These are phyloP conservation scores for Curvularia hawaiiensis DNA, from an alignment of 2,329 filamentous ascomycete genomes.

Conservation along the genomic window DNA sequence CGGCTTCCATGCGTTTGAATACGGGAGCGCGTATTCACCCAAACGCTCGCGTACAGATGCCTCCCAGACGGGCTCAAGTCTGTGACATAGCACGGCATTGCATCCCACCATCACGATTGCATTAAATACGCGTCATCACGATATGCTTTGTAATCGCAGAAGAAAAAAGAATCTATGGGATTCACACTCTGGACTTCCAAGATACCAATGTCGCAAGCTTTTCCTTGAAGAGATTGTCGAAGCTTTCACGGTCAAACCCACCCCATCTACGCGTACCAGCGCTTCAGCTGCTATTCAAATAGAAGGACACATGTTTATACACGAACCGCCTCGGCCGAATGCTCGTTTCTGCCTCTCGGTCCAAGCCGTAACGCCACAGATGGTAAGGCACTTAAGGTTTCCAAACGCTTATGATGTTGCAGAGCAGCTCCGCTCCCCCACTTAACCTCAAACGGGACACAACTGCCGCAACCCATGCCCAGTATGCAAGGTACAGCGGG, in stretches of 20 bases:
- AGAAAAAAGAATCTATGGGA: background rate
- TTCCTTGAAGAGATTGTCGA: background rate
- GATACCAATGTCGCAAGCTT: background rate
- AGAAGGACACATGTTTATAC: background rate
- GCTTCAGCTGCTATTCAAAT: background rate
- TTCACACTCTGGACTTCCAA: background rate
- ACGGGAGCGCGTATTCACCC: background rate
- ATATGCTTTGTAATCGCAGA: background rate
- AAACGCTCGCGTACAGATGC: background rate
- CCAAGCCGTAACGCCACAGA: constrained; percentile 4
- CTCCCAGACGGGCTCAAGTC: background rate
- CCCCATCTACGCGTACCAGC: background rate
- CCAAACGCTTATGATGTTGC: constrained; percentile 32
- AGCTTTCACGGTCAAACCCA: background rate
- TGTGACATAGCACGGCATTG: constrained; percentile 1
- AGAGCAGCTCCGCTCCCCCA: constrained; percentile 27
- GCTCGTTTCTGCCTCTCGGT: background rate
- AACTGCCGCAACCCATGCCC: constrained; percentile 17
- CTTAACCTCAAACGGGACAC: constrained; percentile 31
- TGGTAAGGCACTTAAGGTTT: constrained; percentile 34
- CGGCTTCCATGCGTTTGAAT: background rate
- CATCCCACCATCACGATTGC: background rate
- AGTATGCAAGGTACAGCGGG: constrained; percentile 8
- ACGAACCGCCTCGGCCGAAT: background rate
- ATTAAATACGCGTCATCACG: background rate